Base-by-base conservation (phyloP, 352 stramenopile genomes). In the Globisporangium perplexum region DNA sequence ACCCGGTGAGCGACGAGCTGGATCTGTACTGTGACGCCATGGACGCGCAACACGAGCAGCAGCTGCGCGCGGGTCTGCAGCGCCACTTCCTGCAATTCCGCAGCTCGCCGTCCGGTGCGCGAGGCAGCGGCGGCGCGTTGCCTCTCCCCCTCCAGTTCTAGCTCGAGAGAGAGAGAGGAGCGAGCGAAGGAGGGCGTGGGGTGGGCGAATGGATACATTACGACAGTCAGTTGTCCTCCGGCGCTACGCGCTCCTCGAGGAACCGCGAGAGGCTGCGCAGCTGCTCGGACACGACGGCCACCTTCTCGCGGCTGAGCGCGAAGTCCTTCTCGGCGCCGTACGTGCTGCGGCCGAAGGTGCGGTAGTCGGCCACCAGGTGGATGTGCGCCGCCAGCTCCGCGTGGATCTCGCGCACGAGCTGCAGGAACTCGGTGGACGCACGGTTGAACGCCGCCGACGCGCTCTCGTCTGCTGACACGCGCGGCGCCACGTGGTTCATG, bases 381-480 rank as follows among this genome's bases (percentile, higher is more conserved):
- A 91, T 87, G 62, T 94, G 80, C 62, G 73, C 76, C 17, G 81
- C 83, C 20, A 94, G 69, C 56, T 94, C 83, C 7, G 74, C 72
- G 69, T 94, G 83, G 56, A 94, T 88, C 60, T 90, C 79, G 52
- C 86, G 78, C n/a, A 94, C 73, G 44, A 92, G 74, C 68, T 92
- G 83, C 53, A 94, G 64, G 63, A 94, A 94, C 58, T 92, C 81
- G 42, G 77, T 90, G 57, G 81, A 88, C 22, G 83, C 60, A 50
- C 72, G 68, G 60, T 85, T 89, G 60, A 94, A 94, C 33, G 78
- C 74, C 52, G 83, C 76, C 15, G 68, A 83, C 36, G 74, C 78
- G 59, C 56, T 89, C 51, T 87, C 77, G 3, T 89, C 77, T 0
- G 72, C 83, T 24, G 80, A 84, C 14, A 66, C 70, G 38, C 76